Conservation (phyloP, 2,329 filamentous ascomycete genomes). For the Pseudogymnoascus sp. region DNA sequence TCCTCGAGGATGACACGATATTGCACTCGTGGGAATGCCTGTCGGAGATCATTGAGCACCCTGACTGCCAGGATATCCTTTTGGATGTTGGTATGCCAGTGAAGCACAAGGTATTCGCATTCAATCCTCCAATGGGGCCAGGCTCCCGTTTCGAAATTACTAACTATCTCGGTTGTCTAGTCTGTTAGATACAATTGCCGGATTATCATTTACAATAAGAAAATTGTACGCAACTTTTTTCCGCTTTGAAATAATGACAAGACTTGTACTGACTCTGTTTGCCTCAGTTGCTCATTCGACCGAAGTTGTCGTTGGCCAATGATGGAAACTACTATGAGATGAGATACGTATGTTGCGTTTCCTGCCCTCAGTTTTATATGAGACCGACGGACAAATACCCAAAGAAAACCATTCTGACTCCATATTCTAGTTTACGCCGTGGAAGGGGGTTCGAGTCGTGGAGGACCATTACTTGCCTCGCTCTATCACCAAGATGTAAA, state of each 20-base stretch:
- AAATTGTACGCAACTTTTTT: constrained; percentile 42
- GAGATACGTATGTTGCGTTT: neutral
- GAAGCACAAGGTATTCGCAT: constrained; percentile 48
- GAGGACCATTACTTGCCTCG: constrained; percentile 59
- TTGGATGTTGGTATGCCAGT: constrained; percentile 57
- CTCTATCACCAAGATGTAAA: constrained; percentile 47
- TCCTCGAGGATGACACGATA: constrained; percentile 39
- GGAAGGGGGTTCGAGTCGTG: constrained; percentile 47
- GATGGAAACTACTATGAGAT: constrained; percentile 60
- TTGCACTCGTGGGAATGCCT: constrained; percentile 57
- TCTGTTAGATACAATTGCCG: constrained; percentile 51
- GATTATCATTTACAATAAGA: constrained; percentile 55
- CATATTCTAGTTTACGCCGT: constrained; percentile 51
- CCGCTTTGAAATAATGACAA: neutral
- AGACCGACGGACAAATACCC: neutral
- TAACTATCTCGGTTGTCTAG: neutral
- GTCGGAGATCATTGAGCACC: constrained; percentile 50
- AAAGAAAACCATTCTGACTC: neutral
- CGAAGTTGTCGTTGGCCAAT: constrained; percentile 64
- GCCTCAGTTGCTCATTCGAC: constrained; percentile 48
- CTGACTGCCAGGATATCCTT: constrained; percentile 55
- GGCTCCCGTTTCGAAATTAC: neutral
- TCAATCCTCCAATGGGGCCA: neutral
- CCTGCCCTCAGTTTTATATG: neutral
- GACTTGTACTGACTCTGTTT: neutral